Percentiles rank a stretch among this genome's conserved stretches.
phyloP scores from a whole-genome alignment of 192 early-diverging fungal species.

The Coemansia sp. region DNA sequence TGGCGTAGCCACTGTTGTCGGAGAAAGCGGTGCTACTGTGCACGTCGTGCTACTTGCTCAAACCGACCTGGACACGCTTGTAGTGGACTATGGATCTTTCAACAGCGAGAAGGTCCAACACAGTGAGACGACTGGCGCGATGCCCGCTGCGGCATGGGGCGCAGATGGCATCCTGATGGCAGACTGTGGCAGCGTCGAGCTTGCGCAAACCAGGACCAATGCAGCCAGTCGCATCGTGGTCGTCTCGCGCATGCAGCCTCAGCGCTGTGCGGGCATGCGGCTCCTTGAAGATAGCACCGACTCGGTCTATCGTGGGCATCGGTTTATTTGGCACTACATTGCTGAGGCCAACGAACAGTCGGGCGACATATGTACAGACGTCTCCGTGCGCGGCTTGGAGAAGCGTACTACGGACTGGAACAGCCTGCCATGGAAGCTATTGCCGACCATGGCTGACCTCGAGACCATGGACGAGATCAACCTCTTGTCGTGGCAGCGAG shows the following conservation, averaged over 20 bases:
- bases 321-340: constrained; percentile 33
- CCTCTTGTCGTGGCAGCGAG: constrained; percentile 52
- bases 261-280: neutral
- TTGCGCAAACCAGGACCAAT: constrained; percentile 2
- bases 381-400: constrained; percentile 32
- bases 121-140: neutral
- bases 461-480: constrained; percentile 60
- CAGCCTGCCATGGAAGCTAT: constrained; percentile 54
- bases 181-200: constrained; percentile 12
- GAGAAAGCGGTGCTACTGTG: constrained; percentile 20
- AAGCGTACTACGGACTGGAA: constrained; percentile 50
- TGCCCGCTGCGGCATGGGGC: constrained; percentile 39
- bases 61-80: constrained; percentile 40
- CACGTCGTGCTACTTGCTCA: constrained; percentile 33
- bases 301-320: constrained; percentile 7
- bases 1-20: constrained; percentile 22
- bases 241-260: constrained; percentile 27
- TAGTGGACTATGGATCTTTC: constrained; percentile 28
- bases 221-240: constrained; percentile 2
- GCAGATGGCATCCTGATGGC: constrained; percentile 29
- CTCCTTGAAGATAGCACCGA: neutral
- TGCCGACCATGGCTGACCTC: constrained; percentile 52
- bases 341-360: neutral
- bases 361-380: neutral
- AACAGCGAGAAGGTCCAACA: neutral